Evolutionary conservation across 495 filamentous ascomycete genomes (phyloP).

Genomic region (Aspergillus hancockii): DNA sequence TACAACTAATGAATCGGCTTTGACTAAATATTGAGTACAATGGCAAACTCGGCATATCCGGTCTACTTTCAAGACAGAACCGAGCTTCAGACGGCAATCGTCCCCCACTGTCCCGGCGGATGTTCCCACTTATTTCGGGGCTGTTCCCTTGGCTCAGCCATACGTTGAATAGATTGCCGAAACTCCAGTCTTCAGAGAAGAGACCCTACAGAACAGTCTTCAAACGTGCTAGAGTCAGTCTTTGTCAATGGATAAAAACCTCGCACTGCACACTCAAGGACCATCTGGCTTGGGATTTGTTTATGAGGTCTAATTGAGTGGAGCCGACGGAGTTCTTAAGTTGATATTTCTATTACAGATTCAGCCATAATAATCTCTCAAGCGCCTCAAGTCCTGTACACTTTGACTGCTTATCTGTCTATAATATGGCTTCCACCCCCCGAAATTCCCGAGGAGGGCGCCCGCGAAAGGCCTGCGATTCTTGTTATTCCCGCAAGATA

Average conservation of each 20-base stretch:
- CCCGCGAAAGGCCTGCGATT: not conserved
- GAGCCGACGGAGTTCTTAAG: no score
- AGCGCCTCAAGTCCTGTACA: not conserved
- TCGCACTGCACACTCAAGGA: not conserved
- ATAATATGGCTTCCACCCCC: not conserved
- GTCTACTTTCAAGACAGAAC: no score
- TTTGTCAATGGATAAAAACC: not conserved
- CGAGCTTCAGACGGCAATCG: no score
- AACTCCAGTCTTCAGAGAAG: not conserved
- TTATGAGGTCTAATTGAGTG: not conserved
- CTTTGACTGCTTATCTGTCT: not conserved
- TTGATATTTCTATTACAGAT: no score
- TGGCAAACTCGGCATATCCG: no score
- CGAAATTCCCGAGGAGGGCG: not conserved
- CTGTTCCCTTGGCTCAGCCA: not conserved
- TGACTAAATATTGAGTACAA: no score
- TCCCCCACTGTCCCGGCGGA: no score
- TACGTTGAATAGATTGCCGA: not conserved
- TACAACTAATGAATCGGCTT: no score
- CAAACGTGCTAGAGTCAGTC: not conserved
- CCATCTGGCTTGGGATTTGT: not conserved
- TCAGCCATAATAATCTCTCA: no score
- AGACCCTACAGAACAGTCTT: not conserved
- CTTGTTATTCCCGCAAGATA: not conserved
- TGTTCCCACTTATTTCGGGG: no score